Conservation (phyloP, 2,329 filamentous ascomycete species). For the Fusarium sp. region DNA sequence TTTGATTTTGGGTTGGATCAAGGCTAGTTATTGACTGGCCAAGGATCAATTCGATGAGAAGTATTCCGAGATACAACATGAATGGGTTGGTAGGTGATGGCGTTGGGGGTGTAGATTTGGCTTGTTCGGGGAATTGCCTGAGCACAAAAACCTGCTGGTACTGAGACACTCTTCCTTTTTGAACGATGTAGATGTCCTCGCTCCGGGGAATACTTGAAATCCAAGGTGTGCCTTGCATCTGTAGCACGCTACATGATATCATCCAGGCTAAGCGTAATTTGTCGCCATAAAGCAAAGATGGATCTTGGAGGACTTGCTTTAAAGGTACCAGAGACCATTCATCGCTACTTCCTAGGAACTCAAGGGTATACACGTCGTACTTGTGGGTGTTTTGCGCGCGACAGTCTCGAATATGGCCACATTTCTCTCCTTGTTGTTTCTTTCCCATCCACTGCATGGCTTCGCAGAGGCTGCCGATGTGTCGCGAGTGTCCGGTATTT, state of each 20-base stretch:
- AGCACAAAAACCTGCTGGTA: constrained; percentile 4
- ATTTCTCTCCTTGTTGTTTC: background rate
- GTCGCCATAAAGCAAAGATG: background rate
- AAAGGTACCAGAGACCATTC: background rate
- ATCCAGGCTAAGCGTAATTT: background rate
- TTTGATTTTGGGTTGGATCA: fast-evolving
- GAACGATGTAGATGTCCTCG: constrained; percentile 2
- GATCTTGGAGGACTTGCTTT: background rate
- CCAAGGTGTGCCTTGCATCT: constrained; percentile 17
- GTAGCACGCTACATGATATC: background rate
- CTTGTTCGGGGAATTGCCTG: background rate
- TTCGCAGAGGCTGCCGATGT: background rate
- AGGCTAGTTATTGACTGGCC: background rate
- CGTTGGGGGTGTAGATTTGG: fast-evolving
- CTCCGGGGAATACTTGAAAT: background rate
- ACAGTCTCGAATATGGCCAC: background rate
- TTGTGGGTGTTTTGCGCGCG: fast-evolving
- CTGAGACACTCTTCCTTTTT: background rate
- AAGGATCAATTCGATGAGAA: constrained; percentile 8
- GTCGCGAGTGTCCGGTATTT: fast-evolving
- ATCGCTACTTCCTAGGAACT: background rate
- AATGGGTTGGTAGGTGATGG: background rate
- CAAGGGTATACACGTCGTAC: background rate
- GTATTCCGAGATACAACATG: constrained; percentile 5
- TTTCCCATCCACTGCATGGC: background rate